phyloP scores from a whole-genome alignment of 352 stramenopile species.

The Thraustochytrium striatum region DNA sequence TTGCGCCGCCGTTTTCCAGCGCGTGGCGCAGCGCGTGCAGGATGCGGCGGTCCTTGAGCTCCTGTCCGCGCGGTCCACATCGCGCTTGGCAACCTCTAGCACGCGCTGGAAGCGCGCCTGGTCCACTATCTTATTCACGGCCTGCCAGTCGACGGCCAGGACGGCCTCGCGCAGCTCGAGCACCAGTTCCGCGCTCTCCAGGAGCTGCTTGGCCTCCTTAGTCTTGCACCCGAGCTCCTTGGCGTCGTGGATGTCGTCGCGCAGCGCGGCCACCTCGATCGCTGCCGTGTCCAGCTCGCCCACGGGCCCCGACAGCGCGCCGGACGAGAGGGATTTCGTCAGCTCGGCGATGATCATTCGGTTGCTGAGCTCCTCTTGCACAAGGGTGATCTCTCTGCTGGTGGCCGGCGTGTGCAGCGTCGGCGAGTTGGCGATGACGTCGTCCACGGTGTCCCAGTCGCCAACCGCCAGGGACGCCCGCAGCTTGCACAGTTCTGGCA shows the following conservation, averaged over 20 bases:
- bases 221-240: conserved; percentile 45
- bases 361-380: conserved; percentile 53
- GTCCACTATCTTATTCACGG: conserved; percentile 42
- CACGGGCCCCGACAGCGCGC: background rate
- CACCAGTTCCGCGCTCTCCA: conserved; percentile 44
- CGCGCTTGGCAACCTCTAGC: background rate
- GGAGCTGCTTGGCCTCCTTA: conserved; percentile 39
- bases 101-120: conserved; percentile 18
- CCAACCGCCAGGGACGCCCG: background rate
- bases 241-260: conserved; percentile 41
- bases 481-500: background rate
- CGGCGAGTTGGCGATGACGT: background rate
- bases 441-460: conserved; percentile 29
- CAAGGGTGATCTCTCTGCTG: conserved; percentile 36
- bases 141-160: conserved; percentile 30
- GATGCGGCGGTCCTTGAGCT: conserved; percentile 24
- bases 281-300: conserved; percentile 30
- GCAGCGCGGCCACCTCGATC: conserved; percentile 46
- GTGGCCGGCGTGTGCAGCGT: background rate
- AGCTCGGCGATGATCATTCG: conserved; percentile 38
- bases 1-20: conserved; percentile 2
- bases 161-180: conserved; percentile 37
- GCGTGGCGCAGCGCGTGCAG: conserved; percentile 22
- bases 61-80: conserved; percentile 6
- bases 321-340: conserved; percentile 1